Conservation (phyloP, 768 basidiomycete genomes). For the Phaeotremella skinneri region DNA sequence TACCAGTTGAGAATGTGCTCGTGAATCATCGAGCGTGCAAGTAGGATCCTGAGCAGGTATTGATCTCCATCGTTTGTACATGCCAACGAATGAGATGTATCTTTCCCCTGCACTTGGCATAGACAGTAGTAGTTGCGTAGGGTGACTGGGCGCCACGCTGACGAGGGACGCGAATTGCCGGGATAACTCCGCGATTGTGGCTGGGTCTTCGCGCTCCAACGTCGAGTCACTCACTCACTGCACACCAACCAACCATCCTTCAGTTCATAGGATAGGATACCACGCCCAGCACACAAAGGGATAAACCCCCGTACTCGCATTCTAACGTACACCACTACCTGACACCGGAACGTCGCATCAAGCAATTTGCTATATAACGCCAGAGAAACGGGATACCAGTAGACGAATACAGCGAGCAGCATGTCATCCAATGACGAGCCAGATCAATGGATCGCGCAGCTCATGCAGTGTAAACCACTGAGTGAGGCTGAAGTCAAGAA, state of each 20-base stretch:
- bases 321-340: background rate
- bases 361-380: too few relatives aligned
- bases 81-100: background rate
- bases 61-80: background rate
- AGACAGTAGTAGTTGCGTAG: conserved; percentile 4
- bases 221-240: too few relatives aligned
- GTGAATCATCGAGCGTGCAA: background rate
- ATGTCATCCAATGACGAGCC: conserved; percentile 62
- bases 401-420: conserved; percentile 11
- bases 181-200: background rate
- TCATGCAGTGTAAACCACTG: conserved; percentile 95
- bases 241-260: background rate
- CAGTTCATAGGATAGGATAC: background rate
- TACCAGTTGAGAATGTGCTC: background rate
- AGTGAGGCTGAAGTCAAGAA: conserved; percentile 93
- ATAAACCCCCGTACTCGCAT: background rate
- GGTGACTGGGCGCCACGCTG: conserved; percentile 8
- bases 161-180: background rate
- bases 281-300: background rate
- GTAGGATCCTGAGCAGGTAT: background rate
- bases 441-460: conserved; percentile 94
- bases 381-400: too few relatives aligned
- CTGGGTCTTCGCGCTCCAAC: too few relatives aligned
- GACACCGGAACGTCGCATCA: too few relatives aligned
- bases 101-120: conserved; percentile 2